Percentiles rank a stretch among this genome's conserved stretches.
phyloP scores from a whole-genome alignment of 2,329 filamentous ascomycete species.

The Phoma sp. region DNA sequence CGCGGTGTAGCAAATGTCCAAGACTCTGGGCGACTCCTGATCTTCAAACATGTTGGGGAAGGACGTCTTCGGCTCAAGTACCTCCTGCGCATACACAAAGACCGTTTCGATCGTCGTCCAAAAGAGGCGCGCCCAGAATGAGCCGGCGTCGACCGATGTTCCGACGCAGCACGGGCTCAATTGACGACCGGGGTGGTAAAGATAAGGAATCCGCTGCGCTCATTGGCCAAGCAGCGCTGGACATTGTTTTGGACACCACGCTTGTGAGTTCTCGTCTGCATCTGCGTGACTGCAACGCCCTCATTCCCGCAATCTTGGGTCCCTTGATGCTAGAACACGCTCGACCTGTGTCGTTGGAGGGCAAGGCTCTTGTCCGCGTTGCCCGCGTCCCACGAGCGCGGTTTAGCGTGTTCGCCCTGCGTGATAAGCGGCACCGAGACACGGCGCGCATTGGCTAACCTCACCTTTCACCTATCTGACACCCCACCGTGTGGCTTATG shows the following conservation, averaged over 20 bases:
- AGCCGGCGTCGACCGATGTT: conserved; percentile 5
- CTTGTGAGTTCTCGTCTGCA: conserved; percentile 3
- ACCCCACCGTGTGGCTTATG: conserved; percentile 34
- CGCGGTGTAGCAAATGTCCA: neutral
- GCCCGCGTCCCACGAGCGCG: conserved; percentile 6
- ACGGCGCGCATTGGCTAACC: conserved; percentile 34
- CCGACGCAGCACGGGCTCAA: conserved; percentile 10
- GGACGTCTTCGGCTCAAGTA: conserved; percentile 1
- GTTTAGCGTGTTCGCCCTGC: conserved; percentile 27
- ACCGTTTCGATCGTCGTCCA: conserved; percentile 6
- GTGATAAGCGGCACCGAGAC: conserved; percentile 25
- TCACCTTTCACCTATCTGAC: conserved; percentile 32
- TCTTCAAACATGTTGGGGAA: conserved; percentile 7
- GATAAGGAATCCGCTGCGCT: conserved; percentile 8
- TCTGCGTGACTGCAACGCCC: neutral
- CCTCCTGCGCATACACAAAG: conserved; percentile 1
- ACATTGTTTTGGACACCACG: neutral
- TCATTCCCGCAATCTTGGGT: conserved; percentile 6
- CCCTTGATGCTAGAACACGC: neutral
- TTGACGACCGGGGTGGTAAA: conserved; percentile 2
- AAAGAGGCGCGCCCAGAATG: conserved; percentile 8
- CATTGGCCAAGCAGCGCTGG: neutral
- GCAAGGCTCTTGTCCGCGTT: neutral
- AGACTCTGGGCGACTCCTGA: conserved; percentile 11
- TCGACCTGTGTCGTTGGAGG: neutral